Evolutionary conservation across 495 filamentous ascomycete species (phyloP).

Genomic region (Penicillium macrosclerotiorum): DNA sequence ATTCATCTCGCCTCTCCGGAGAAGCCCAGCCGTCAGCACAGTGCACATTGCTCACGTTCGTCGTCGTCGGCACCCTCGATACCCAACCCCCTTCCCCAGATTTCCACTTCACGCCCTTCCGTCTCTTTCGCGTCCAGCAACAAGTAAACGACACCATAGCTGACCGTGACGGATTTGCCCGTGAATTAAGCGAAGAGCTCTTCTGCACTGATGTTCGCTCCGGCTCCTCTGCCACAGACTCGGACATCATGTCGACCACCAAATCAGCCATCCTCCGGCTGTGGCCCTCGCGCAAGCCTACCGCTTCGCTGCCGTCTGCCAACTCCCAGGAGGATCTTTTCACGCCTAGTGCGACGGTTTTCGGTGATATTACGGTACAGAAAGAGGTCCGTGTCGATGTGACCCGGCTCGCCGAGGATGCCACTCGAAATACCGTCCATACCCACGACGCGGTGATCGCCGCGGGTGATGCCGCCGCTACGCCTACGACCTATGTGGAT

Average conservation of each 20-base stretch:
- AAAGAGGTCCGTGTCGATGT: slow-evolving; percentile 54
- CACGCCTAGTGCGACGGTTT: slow-evolving; percentile 17
- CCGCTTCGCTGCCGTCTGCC: not conserved
- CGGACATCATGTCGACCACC: slow-evolving; percentile 23
- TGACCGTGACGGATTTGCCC: slow-evolving; percentile 51
- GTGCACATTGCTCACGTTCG: slow-evolving; percentile 51
- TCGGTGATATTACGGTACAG: slow-evolving; percentile 53
- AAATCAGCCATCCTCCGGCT: slow-evolving; percentile 29
- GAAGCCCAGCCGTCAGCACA: slow-evolving; percentile 15
- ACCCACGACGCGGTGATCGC: slow-evolving; percentile 32
- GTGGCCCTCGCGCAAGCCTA: slow-evolving; percentile 30
- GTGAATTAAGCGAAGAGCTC: slow-evolving; percentile 36
- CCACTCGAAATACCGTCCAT: slow-evolving; percentile 16
- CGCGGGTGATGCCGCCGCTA: slow-evolving; percentile 27
- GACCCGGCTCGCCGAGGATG: slow-evolving; percentile 32
- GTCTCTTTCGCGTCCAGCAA: slow-evolving; percentile 57
- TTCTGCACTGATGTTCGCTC: slow-evolving; percentile 30
- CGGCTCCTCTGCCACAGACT: slow-evolving; percentile 24
- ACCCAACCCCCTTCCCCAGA: slow-evolving; percentile 36
- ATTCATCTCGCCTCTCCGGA: slow-evolving; percentile 16
- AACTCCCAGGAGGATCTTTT: slow-evolving; percentile 32
- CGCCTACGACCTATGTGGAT: slow-evolving; percentile 37
- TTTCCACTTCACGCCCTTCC: slow-evolving; percentile 49
- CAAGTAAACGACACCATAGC: slow-evolving; percentile 49
- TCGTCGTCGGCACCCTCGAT: slow-evolving; percentile 53